Base-by-base conservation (phyloP, 495 filamentous ascomycete genomes). In the Xylaria castorea region DNA sequence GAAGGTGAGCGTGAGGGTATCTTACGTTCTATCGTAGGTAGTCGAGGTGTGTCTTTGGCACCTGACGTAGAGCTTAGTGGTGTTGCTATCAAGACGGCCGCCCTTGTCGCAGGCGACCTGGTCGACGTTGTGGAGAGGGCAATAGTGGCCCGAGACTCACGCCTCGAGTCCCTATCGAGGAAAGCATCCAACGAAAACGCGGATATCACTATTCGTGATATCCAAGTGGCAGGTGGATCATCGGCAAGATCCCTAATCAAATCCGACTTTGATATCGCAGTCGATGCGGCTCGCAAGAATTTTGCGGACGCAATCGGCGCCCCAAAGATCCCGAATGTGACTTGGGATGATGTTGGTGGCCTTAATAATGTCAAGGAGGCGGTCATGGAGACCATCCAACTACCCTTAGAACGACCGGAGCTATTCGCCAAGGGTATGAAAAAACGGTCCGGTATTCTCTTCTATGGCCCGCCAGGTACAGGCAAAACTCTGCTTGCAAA, bases 401-500 rank as follows among this genome's bases (percentile, higher is more conserved):
- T 98, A 40, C 96, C 96, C 0, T 89, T 98, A 8, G 92, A 97
- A 74, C 88, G 94, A 11, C 97, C 96, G 5, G 97, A 98, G 78
- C 86, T 99, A 6, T 99, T 99, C 77, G 95, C 94, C 44, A 95
- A 95, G 83, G 97, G 97, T 58, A 97, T 99, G 94, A 98, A 98
- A 87, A 98, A 98, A 83, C 92, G 96, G 50, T 96, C 93, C 70
- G 96, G 96, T 76, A 98, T 99, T 72, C 83, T 99, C 71, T 98
- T 99, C 85, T 98, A 99, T 77, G 96, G 96, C 0, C 97, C 97
- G 9, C 96, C 96, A 0, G 96, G 96, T 67, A 98, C 97, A 5
- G 96, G 96, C 42, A 99, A 99, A 83, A 99, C 96, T 0, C 84
- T 99, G 30, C 89, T 99, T 36, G 96, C 96, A 44, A 98, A 98